Percentiles rank a stretch among this genome's conserved stretches.
phyloP scores from a whole-genome alignment of 23 red algal species.

The Gracilaria caudata region DNA sequence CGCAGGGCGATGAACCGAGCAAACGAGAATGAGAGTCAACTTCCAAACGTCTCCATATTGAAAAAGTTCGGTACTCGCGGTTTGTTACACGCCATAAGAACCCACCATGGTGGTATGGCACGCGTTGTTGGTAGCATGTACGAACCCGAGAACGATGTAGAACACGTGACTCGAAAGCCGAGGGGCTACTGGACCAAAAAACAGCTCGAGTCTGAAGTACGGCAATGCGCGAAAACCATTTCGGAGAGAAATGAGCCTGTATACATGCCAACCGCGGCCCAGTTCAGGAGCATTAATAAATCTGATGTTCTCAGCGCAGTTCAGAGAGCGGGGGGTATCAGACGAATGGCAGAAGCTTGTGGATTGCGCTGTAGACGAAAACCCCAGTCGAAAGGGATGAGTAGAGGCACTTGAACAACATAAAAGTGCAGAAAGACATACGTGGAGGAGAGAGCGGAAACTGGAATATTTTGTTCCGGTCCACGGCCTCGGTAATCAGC shows the following conservation, averaged over 20 bases:
- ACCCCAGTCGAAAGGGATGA: neutral
- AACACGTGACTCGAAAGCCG: neutral
- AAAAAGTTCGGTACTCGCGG: slow-evolving; percentile 17
- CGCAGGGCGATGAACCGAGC: neutral
- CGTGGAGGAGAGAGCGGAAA: neutral
- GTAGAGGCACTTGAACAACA: neutral
- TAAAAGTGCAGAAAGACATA: neutral
- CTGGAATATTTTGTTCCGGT: neutral
- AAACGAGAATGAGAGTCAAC: neutral
- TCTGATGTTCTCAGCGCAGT: slow-evolving; percentile 16
- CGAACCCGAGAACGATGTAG: neutral
- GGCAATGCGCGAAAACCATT: neutral
- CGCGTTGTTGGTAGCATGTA: neutral
- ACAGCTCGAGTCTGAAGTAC: neutral
- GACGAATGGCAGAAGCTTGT: neutral
- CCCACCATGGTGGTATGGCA: slow-evolving; percentile 8
- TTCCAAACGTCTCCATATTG: neutral
- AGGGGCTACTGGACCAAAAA: slow-evolving; percentile 13
- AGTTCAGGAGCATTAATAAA: neutral
- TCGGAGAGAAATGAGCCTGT: neutral
- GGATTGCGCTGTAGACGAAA: neutral
- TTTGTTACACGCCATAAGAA: slow-evolving; percentile 6
- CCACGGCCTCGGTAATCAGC: neutral
- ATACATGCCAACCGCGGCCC: slow-evolving; percentile 10
- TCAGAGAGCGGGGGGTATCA: slow-evolving; percentile 1